Evolutionary conservation across 352 stramenopile species (phyloP).

Genomic region (Phytophthora citricola): DNA sequence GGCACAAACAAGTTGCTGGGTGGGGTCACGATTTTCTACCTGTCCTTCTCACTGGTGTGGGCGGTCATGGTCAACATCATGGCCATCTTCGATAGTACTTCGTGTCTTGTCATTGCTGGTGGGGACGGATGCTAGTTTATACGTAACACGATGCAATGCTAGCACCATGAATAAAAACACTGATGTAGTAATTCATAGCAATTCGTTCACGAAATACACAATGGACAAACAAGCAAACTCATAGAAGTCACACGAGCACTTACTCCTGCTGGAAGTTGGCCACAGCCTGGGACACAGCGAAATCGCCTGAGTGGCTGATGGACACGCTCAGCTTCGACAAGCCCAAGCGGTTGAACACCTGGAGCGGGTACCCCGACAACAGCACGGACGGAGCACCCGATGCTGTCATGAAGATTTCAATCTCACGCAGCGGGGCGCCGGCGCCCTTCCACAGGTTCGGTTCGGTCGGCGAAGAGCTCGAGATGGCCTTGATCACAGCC

Average conservation of each 20-base stretch:
- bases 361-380: conserved; percentile 75
- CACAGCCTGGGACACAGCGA: conserved; percentile 85
- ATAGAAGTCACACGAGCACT: not conserved
- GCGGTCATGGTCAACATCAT: conserved; percentile 50
- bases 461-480: conserved; percentile 66
- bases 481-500: conserved; percentile 92
- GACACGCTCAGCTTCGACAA: conserved; percentile 83
- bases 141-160: not conserved
- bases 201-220: conserved; percentile 14
- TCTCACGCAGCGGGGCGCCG: conserved; percentile 79
- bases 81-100: conserved; percentile 50
- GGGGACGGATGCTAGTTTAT: conserved; percentile 28
- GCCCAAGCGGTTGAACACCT: conserved; percentile 82
- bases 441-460: conserved; percentile 79
- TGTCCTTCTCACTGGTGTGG: conserved; percentile 45
- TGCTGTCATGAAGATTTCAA: conserved; percentile 85
- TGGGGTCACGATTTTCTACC: conserved; percentile 39
- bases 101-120: conserved; percentile 39
- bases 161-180: too few relatives aligned
- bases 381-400: conserved; percentile 81
- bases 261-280: conserved; percentile 63
- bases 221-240: conserved; percentile 3
- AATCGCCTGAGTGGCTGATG: conserved; percentile 91
- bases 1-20: conserved; percentile 38
- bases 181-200: conserved; percentile 1